Evolutionary conservation across 139 green algal species (phyloP), one percentile per base, ranked within the genome.

Genomic region (Tetraselmis striata): DNA sequence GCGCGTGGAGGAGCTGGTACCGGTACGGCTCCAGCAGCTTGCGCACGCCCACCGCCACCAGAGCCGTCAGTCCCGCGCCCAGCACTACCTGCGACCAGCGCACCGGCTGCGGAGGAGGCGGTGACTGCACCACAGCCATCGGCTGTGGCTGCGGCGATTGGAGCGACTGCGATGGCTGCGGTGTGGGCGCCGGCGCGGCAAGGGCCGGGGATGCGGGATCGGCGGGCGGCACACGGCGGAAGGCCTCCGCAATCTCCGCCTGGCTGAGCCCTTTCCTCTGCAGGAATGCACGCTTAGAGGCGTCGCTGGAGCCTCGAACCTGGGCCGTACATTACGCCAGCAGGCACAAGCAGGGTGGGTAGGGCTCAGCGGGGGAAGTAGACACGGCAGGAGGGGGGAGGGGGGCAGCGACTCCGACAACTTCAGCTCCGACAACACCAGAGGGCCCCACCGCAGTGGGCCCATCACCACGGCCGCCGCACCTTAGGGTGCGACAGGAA

Each of bases 401-500:
- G n/a, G n/a, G n/a, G n/a, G n/a, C n/a, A n/a, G n/a, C n/a, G n/a
- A n/a, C n/a, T n/a, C n/a, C n/a, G n/a, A n/a, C n/a, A n/a, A n/a
- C n/a, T n/a, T n/a, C n/a, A n/a, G n/a, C n/a, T n/a, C n/a, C n/a
- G n/a, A n/a, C n/a, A n/a, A n/a, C n/a, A n/a, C n/a, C n/a, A n/a
- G n/a, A n/a, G n/a, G n/a, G n/a, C n/a, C n/a, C n/a, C n/a, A n/a
- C n/a, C n/a, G n/a, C n/a, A n/a, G n/a, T n/a, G n/a, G n/a, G n/a
- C n/a, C n/a, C n/a, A n/a, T n/a, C n/a, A n/a, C n/a, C n/a, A n/a
- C n/a, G n/a, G n/a, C n/a, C n/a, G n/a, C 45, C 82, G 59, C 59
- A 96, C 95, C 91, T 97, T 97, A 23, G 93, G 91, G 85, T 98
- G 94, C 1, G 87, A 91, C 23, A 98, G 82, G 59, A 98, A 98